A percentile compares a stretch with the other conserved stretches of the same genome.
Evolutionary conservation across 2,329 filamentous ascomycete species (phyloP).

Genomic region (Aspergillus sojae): DNA sequence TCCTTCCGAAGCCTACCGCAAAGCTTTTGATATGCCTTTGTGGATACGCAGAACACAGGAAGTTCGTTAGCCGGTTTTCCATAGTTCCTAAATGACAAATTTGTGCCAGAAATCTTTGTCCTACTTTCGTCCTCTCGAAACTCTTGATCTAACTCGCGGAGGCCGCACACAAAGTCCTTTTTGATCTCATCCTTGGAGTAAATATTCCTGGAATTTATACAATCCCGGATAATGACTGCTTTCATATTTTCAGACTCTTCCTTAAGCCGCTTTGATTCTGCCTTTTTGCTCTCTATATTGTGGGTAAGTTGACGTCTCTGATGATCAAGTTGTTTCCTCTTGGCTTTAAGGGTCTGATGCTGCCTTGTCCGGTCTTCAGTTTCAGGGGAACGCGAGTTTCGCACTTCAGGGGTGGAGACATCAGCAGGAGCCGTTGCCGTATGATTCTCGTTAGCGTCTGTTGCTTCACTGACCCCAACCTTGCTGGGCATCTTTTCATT

Average conservation of each 20-base stretch:
- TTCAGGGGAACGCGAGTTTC: background rate
- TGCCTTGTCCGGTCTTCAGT: background rate
- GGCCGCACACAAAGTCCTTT: constrained; percentile 6
- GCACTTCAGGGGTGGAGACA: background rate
- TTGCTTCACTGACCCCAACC: no score
- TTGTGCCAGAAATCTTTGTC: constrained; percentile 45
- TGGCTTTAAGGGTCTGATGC: background rate
- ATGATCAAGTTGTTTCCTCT: background rate
- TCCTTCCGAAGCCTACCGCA: constrained; percentile 58
- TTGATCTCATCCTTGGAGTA: constrained; percentile 12
- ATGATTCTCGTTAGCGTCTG: no score
- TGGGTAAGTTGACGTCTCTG: background rate
- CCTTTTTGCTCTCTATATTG: constrained; percentile 24
- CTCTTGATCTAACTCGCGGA: constrained; percentile 8
- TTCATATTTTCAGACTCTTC: constrained; percentile 31
- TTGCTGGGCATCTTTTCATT: background rate
- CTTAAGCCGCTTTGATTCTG: constrained; percentile 43
- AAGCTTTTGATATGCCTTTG: constrained; percentile 65
- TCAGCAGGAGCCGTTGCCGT: no score
- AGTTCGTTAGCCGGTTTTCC: constrained; percentile 57
- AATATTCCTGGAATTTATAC: constrained; percentile 14
- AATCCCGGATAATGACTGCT: constrained; percentile 3
- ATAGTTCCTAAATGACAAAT: constrained; percentile 53
- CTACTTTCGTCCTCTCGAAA: background rate
- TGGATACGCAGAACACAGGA: constrained; percentile 67